phyloP scores from a whole-genome alignment of 139 green algal species.

The Chlorella sp. region DNA sequence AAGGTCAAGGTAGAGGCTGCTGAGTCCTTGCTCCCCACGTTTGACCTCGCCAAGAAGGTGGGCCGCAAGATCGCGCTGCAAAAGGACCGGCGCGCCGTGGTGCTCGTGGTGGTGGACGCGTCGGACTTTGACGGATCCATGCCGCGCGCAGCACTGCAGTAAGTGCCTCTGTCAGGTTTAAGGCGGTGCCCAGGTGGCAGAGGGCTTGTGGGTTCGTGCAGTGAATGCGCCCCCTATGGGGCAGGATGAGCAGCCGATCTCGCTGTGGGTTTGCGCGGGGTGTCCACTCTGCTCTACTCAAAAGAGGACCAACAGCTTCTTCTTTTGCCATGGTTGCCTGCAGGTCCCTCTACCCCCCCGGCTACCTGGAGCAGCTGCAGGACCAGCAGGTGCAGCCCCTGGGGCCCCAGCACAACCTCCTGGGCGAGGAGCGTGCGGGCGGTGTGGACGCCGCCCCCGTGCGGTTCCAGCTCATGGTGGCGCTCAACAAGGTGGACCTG shows the following conservation, averaged over 20 bases:
- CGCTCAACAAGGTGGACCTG: constrained; percentile 92
- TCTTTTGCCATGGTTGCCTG: too few relatives aligned
- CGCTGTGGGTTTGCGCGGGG: too few relatives aligned
- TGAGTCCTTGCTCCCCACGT: constrained; percentile 64
- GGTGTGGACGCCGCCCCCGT: constrained; percentile 4
- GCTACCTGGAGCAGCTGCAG: too few relatives aligned
- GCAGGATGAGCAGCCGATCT: neutral
- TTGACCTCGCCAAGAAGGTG: constrained; percentile 75
- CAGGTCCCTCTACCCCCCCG: constrained; percentile 26
- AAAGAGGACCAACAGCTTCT: too few relatives aligned
- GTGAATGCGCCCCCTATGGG: neutral
- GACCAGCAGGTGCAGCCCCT: neutral
- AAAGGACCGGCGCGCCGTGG: constrained; percentile 68
- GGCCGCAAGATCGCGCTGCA: constrained; percentile 71
- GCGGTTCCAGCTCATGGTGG: constrained; percentile 72
- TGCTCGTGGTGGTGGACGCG: constrained; percentile 87
- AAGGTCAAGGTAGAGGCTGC: constrained; percentile 54
- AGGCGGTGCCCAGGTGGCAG: too few relatives aligned
- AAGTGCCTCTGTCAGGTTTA: constrained; percentile 19
- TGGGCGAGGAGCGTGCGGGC: neutral
- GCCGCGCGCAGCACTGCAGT: constrained; percentile 51
- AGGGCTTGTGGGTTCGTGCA: too few relatives aligned
- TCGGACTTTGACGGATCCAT: constrained; percentile 96
- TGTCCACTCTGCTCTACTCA: too few relatives aligned
- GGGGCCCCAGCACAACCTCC: neutral